Conservation (phyloP, 306 rosid genomes). For the Corylus heterophylla region DNA sequence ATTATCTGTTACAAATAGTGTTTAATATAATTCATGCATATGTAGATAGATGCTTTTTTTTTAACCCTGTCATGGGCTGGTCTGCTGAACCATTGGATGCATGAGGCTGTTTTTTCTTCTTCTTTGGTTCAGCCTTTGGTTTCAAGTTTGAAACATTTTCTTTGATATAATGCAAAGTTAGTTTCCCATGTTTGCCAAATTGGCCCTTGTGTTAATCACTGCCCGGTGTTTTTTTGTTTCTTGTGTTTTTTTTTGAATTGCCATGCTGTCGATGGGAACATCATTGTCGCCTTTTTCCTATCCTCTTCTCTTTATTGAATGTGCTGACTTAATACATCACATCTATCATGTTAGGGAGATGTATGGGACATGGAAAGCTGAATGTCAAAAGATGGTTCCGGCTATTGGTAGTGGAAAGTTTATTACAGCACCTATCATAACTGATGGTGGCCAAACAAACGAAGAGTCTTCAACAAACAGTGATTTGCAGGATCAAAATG, state of each 20-base stretch:
- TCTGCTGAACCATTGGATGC: not conserved
- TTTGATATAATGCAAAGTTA: not conserved
- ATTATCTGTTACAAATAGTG: not conserved
- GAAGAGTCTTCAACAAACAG: conserved; percentile 43
- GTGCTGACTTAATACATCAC: conserved; percentile 18
- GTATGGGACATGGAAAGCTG: conserved; percentile 71
- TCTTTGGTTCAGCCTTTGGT: not conserved
- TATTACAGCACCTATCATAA: conserved; percentile 56
- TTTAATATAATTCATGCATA: not conserved
- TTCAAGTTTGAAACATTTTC: not conserved
- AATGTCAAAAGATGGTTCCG: conserved; percentile 82
- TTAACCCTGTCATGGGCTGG: not conserved
- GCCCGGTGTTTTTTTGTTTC: not conserved
- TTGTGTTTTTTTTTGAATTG: not conserved
- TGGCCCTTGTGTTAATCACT: not conserved
- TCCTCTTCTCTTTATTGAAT: conserved; percentile 10
- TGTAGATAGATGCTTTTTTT: not conserved
- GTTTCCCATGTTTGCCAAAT: conserved; percentile 16
- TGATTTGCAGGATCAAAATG: not conserved
- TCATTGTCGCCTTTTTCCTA: not conserved
- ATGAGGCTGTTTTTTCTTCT: not conserved
- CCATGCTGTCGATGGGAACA: conserved; percentile 14
- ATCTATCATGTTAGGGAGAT: conserved; percentile 60
- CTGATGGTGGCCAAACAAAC: conserved; percentile 51
- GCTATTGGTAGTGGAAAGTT: conserved; percentile 73